Evolutionary conservation across 2,329 filamentous ascomycete genomes (phyloP), one percentile per base, ranked within the genome.

Genomic region (Fusarium domesticum): DNA sequence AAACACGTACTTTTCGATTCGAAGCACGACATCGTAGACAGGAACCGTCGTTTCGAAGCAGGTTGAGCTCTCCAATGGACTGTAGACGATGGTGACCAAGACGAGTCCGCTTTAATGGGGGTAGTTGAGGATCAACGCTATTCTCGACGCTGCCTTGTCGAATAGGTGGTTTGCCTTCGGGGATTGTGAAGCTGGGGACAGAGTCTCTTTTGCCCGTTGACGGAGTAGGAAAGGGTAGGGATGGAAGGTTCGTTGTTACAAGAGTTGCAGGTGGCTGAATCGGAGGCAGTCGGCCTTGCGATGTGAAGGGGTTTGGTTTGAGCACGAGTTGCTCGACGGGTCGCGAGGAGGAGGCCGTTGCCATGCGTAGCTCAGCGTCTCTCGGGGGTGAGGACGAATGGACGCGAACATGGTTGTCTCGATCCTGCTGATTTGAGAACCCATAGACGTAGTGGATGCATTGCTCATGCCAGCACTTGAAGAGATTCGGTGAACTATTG

Each of bases 391-490:
- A 56, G 12, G 60, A 53, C 17, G 64, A 62, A 36, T 81, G 77
- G 42, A 75, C 67, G 48, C 66, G 70, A 32, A 68, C 58, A 58
- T 82, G 78, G 28, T 67, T 67, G 43, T 80, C 75, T 40, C 76
- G 71, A 48, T 80, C 77, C 40, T 74, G 65, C 30, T 66, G 66
- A 44, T 69, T 73, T 28, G 67, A 57, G 56, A 81, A 80, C 20
- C 78, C 78, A 51, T 81, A 82, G 30, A 81, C 73, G 60, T 80
- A 81, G 59, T 78, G 73, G 46, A 77, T 63, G 54, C 78, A 82
- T 43, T 68, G 68, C 40, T 80, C 73, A 49, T 80, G 68, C 63
- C 68, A 73, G 61, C 78, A 82, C 60, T 78, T 81, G 61, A 74
- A 74, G 10, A 74, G 56, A 20, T 46, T 46, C 43, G 37, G 50